Evolutionary conservation across 1,284 basidiomycete species (phyloP).

Genomic region (Hemileia vastatrix): DNA sequence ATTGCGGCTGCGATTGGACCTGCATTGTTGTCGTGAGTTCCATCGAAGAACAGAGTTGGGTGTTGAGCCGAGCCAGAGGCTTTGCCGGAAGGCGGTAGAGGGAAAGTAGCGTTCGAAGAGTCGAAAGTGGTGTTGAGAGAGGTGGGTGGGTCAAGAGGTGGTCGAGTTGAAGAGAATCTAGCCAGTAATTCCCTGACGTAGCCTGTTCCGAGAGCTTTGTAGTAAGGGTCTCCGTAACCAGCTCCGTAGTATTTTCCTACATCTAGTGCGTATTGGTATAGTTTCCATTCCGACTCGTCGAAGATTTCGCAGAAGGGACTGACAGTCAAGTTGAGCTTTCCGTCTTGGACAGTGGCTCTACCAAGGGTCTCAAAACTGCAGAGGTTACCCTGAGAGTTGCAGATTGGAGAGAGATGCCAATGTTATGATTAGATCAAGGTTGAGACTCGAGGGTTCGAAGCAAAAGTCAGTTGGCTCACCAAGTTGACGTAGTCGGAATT

Average conservation of each 20-base stretch:
- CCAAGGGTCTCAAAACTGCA: conserved; percentile 26
- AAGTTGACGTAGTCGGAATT: conserved; percentile 24
- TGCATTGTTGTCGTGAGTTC: no score
- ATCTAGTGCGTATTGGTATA: conserved; percentile 24
- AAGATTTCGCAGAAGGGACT: conserved; percentile 24
- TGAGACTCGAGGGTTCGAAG: no score
- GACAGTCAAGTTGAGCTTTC: conserved; percentile 13
- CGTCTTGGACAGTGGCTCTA: conserved; percentile 14
- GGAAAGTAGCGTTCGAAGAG: conserved; percentile 3
- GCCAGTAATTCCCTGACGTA: conserved; percentile 26
- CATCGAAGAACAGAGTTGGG: no score
- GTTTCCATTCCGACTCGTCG: conserved; percentile 20
- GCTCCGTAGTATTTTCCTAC: conserved; percentile 26
- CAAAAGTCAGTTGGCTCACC: no score
- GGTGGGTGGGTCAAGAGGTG: conserved; percentile 16
- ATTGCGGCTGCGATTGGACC: no score
- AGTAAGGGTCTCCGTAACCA: conserved; percentile 25
- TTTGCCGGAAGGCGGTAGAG: no score
- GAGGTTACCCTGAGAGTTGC: background rate
- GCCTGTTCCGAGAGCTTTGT: conserved; percentile 18
- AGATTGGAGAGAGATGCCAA: no score
- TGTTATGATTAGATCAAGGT: no score
- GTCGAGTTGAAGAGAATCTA: conserved; percentile 6
- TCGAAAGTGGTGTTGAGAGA: conserved; percentile 26
- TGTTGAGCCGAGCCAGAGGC: no score